A percentile compares a stretch with the other conserved stretches of the same genome.
Conservation (phyloP, 495 filamentous ascomycete genomes). For the Tuber brumale region DNA sequence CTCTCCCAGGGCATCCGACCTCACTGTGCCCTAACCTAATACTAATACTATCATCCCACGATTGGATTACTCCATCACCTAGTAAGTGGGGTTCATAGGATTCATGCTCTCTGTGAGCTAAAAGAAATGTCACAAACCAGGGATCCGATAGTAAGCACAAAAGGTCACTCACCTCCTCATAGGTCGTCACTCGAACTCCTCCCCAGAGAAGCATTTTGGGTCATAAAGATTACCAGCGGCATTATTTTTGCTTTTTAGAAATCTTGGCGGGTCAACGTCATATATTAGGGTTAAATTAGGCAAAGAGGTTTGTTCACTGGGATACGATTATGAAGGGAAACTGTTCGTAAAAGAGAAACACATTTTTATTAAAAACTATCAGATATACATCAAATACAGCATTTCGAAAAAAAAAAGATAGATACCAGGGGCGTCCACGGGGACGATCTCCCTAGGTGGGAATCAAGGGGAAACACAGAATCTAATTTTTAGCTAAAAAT, state of each 20-base stretch:
- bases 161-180: background rate
- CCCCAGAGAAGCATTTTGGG: background rate
- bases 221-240: background rate
- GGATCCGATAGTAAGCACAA: background rate
- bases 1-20: too few species aligned
- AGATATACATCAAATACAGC: background rate
- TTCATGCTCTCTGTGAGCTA: too few species aligned
- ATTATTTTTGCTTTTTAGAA: background rate
- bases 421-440: background rate
- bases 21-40: too few species aligned
- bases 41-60: too few species aligned
- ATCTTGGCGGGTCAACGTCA: background rate
- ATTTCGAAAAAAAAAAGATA: background rate
- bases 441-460: background rate
- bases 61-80: too few species aligned
- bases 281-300: too few species aligned
- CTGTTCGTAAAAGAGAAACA: background rate
- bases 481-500: slow-evolving; percentile 1
- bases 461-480: background rate
- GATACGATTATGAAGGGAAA: background rate
- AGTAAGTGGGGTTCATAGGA: too few species aligned
- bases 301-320: too few species aligned
- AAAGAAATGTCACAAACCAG: background rate
- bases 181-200: background rate
- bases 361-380: background rate